A percentile compares a stretch with the other conserved stretches of the same genome.
These are phyloP conservation scores for Ceriops tagal DNA, from an alignment of 345 rosid genomes.

Conservation along the genomic window DNA sequence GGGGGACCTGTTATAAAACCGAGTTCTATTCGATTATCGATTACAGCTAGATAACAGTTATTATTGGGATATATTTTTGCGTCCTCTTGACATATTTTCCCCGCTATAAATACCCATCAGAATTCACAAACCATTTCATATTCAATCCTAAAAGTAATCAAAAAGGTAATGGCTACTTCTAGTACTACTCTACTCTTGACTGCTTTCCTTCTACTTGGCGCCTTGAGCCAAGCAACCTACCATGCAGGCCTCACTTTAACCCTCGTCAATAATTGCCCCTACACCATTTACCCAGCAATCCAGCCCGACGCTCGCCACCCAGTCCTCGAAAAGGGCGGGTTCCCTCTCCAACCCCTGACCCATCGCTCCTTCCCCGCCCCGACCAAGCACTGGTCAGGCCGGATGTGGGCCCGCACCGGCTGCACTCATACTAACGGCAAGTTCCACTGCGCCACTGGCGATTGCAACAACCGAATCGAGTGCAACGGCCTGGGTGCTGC, in stretches of 20 bases:
- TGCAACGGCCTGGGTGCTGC: conserved; percentile 83
- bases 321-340: conserved; percentile 75
- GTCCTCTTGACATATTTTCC: too few relatives aligned
- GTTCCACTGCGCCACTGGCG: conserved; percentile 75
- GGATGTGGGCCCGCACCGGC: conserved; percentile 85
- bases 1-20: too few relatives aligned
- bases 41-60: too few relatives aligned
- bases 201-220: conserved; percentile 27
- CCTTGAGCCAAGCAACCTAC: conserved; percentile 25
- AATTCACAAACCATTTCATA: not conserved
- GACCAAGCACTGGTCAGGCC: conserved; percentile 74
- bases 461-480: conserved; percentile 67
- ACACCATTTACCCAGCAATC: conserved; percentile 82
- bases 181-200: conserved; percentile 15
- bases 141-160: not conserved
- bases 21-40: too few relatives aligned
- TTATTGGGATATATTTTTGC: too few relatives aligned
- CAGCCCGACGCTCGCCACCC: conserved; percentile 82
- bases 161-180: conserved; percentile 34
- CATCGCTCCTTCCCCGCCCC: conserved; percentile 82
- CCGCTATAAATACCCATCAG: not conserved
- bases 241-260: conserved; percentile 46
- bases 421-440: conserved; percentile 43
- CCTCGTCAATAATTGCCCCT: conserved; percentile 88
- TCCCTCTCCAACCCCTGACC: conserved; percentile 48